Base-by-base conservation (phyloP, 208 protist species). In the Crithidia fasciculata region DNA sequence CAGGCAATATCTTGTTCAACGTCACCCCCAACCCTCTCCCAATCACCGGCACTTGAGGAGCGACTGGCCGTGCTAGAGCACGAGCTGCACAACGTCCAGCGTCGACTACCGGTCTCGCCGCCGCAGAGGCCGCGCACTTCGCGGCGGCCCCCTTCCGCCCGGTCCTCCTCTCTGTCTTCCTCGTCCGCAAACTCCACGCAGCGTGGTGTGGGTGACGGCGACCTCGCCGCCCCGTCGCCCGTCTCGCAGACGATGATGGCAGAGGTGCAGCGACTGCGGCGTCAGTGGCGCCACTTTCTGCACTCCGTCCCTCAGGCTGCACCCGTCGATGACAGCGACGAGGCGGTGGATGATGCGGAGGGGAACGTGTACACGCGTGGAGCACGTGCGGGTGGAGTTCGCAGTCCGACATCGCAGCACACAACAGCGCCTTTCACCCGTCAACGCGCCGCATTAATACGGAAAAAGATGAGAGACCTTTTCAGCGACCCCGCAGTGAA, bases 251-350 rank as follows among this genome's bases (percentile, higher is more conserved):
- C 13, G 13, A 69, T 79, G 74, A 57, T 70, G 19, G 67, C 54
- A 7, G 88, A 90, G 69, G 83, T 92, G 57, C 81, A 70, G 47
- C 76, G 75, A 8, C 76, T 92, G 67, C 79, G 87, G 4, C 67
- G 40, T 45, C 83, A 88, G 72, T 91, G 87, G 87, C 19, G 55
- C 18, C 74, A 80, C 36, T 76, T 86, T 43, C 50, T 85, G n/a
- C 44, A 63, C 49, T 59, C 63, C 7, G 56, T 72, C 16, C 68
- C 61, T 0, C 5, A 40, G 15, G 19, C 15, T 5, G 45, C 47
- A 0, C 36, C 67, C 19, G 66, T 50, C 36, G 28, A 60, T 28
- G 36, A 5, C 2, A 36, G 8, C 12, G 36, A 28, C 45, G 45
- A 18, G 36, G 16, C 4, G n/a, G 6, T 3, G 5, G 9, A 41